Percentiles rank a stretch among this genome's conserved stretches.
phyloP scores from a whole-genome alignment of 1,284 basidiomycete genomes.

The Thecaphora thlaspeos region DNA sequence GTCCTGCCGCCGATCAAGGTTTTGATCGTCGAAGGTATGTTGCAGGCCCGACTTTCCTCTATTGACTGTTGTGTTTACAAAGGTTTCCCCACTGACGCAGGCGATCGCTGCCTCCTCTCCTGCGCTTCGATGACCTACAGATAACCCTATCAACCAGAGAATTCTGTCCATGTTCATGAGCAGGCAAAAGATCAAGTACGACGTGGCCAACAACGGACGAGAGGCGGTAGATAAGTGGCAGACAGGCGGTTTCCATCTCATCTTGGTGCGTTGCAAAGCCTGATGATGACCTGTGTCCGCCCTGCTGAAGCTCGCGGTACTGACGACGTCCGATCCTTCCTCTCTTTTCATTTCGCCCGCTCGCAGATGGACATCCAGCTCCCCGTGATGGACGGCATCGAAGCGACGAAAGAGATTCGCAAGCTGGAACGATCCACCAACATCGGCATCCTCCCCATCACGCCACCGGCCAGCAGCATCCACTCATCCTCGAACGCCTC shows the following conservation, averaged over 20 bases:
- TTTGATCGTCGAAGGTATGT: conserved; percentile 51
- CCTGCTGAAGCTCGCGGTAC: no score
- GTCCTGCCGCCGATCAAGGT: conserved; percentile 56
- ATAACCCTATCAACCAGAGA: conserved; percentile 97
- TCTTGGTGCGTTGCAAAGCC: conserved; percentile 73
- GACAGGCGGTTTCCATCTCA: conserved; percentile 89
- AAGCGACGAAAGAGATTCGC: conserved; percentile 94
- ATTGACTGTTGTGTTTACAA: no score
- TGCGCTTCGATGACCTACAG: conserved; percentile 60
- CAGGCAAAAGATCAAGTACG: conserved; percentile 92
- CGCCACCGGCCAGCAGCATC: conserved; percentile 58
- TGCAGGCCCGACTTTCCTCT: no score
- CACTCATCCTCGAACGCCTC: neutral
- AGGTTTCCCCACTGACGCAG: no score
- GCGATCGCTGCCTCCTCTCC: no score
- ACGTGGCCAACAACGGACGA: conserved; percentile 88
- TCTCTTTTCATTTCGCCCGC: neutral
- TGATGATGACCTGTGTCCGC: no score
- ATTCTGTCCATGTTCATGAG: conserved; percentile 94
- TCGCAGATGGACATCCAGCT: conserved; percentile 98
- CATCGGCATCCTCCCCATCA: conserved; percentile 70
- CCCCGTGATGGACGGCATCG: conserved; percentile 97
- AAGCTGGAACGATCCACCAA: conserved; percentile 73
- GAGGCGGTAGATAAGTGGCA: conserved; percentile 97
- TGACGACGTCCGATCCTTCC: neutral